Conservation (phyloP, 139 green algal genomes). For the Chlorella sp. region DNA sequence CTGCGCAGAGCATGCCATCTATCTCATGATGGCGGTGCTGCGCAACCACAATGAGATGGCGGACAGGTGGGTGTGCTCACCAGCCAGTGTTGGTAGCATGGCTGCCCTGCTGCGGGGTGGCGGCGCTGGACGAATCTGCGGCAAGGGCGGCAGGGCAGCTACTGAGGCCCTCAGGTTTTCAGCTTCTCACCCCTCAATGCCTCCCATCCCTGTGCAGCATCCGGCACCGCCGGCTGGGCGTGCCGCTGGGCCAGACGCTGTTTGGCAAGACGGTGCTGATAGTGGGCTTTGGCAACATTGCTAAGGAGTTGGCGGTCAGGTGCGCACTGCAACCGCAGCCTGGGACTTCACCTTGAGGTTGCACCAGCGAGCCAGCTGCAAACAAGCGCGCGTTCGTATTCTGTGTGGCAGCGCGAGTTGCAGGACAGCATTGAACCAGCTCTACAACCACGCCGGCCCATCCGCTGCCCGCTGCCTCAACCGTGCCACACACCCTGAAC, state of each 20-base stretch:
- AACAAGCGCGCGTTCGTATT: too few species aligned
- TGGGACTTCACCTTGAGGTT: too few species aligned
- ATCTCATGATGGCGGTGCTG: slow-evolving; percentile 66
- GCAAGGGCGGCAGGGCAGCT: too few species aligned
- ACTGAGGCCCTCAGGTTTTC: background rate
- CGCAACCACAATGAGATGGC: slow-evolving; percentile 53
- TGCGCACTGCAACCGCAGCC: too few species aligned
- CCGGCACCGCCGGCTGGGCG: slow-evolving; percentile 31
- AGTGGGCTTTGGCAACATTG: slow-evolving; percentile 66
- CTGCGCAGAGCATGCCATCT: slow-evolving; percentile 78
- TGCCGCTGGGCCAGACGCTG: slow-evolving; percentile 56
- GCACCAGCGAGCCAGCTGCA: too few species aligned
- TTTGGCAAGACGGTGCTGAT: slow-evolving; percentile 53
- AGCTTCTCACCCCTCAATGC: background rate
- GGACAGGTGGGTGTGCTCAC: slow-evolving; percentile 15
- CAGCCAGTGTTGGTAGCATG: too few species aligned
- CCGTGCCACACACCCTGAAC: too few species aligned
- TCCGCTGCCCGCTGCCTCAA: too few species aligned
- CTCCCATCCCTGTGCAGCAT: slow-evolving; percentile 21
- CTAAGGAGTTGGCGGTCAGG: slow-evolving; percentile 61
- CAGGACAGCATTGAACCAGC: too few species aligned
- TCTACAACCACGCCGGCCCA: too few species aligned
- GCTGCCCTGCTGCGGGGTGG: background rate
- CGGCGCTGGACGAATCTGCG: too few species aligned
- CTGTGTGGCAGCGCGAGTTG: too few species aligned